A percentile compares a stretch with the other conserved stretches of the same genome.
phyloP scores from a whole-genome alignment of 805 yeast species.

The Debaryomyces hansenii region DNA sequence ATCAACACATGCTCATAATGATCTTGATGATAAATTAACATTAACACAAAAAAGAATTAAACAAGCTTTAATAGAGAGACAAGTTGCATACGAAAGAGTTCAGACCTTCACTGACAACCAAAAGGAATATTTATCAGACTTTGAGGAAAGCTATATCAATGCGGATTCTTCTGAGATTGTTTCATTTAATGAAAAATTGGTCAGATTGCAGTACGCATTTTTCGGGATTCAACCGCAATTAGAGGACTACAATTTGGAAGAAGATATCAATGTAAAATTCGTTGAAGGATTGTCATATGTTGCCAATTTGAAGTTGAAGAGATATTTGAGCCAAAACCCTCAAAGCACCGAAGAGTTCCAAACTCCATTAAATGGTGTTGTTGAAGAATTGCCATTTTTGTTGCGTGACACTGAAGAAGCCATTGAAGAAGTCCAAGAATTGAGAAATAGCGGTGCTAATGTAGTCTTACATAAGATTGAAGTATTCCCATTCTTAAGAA shows the following conservation, averaged over 20 bases:
- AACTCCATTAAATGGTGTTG: constrained; percentile 37
- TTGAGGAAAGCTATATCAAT: constrained; percentile 57
- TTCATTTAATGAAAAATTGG: constrained; percentile 66
- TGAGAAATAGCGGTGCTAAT: constrained; percentile 43
- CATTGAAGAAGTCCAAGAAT: constrained; percentile 44
- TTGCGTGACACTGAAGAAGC: constrained; percentile 37
- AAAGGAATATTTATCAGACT: constrained; percentile 52
- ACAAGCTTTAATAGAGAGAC: constrained; percentile 85
- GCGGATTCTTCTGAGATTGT: constrained; percentile 51
- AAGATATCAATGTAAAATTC: constrained; percentile 47
- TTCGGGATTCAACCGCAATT: constrained; percentile 80
- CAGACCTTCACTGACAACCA: constrained; percentile 47
- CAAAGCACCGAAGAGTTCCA: constrained; percentile 15
- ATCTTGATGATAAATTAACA: constrained; percentile 37
- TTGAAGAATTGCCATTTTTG: constrained; percentile 45
- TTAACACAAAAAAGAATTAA: constrained; percentile 58
- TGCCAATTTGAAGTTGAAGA: constrained; percentile 64
- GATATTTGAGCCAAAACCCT: constrained; percentile 25
- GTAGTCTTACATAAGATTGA: constrained; percentile 37
- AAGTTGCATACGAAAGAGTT: constrained; percentile 64
- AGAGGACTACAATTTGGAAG: constrained; percentile 53
- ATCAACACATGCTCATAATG: constrained; percentile 34
- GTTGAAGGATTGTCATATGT: constrained; percentile 70
- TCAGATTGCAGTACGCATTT: constrained; percentile 76
- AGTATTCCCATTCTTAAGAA: constrained; percentile 37